Base-by-base conservation (phyloP, 208 protist species). In the Herpetomonas tarakana region DNA sequence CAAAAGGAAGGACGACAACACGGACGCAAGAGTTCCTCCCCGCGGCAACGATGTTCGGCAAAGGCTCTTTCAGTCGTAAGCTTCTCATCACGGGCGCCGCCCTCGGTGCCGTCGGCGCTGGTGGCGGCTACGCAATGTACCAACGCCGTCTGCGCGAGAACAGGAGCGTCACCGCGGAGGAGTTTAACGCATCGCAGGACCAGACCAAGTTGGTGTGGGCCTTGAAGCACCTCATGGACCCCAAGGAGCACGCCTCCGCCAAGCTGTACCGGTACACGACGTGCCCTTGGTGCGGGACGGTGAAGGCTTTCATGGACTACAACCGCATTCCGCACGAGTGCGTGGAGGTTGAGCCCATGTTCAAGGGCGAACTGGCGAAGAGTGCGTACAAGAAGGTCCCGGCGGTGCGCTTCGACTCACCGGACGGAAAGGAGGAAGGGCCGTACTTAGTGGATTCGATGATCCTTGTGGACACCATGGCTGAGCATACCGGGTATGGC, bases 371-470 rank as follows among this genome's bases (percentile, higher is more conserved):
- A 68, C 63, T 96, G 27, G 71, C 62, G 14, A 60, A 71, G 24
- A 76, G 65, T 39, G 30, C 19, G n/a, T 96, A 96, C 88, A 94
- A 91, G 58, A 96, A 96, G 70, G 91, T 96, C 6, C 91, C 91
- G 2, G 85, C 92, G 62, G 63, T 96, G n/a, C 78, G 83, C 35
- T 89, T 96, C 53, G 68, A 86, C 59, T 62, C 71, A 14, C 29
- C 53, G 25, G 76, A 71, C 39, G 69, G 79, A 25, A 57, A 70
- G 30, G 25, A 62, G 35, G 30, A 65, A 7, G 80, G 74, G 0
- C 76, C 83, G 54, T 82, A 88, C 59, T 49, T 96, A 27, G 91
- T 90, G 4, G 91, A 96, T 66, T 91, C 82, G 22, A 67, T 89
- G 45, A 61, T 88, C 28, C 94, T 96, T 63, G 84, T 96, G 6